Percentiles rank a stretch among this genome's conserved stretches.
Evolutionary conservation across 2,329 filamentous ascomycete species (phyloP).

Genomic region (Zymoseptoria tritici): DNA sequence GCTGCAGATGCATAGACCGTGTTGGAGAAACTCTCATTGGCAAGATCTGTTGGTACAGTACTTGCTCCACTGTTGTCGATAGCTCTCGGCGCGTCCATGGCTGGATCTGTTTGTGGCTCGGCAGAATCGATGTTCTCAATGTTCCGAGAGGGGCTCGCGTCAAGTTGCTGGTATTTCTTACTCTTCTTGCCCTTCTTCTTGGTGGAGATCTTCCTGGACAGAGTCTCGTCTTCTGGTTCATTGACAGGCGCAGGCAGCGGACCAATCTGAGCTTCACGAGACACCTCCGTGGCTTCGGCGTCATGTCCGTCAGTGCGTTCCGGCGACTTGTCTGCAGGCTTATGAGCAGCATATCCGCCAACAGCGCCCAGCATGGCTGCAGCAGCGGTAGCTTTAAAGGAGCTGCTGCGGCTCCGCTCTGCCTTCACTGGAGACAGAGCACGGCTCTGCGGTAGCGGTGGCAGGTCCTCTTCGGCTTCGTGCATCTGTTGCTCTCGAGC

Average conservation of each 20-base stretch:
- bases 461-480: slow-evolving; percentile 1
- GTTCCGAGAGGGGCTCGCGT: background rate
- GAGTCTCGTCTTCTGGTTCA: background rate
- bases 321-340: slow-evolving; percentile 9
- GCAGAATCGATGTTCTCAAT: background rate
- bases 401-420: background rate
- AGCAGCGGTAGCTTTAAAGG: slow-evolving; percentile 17
- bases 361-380: slow-evolving; percentile 24
- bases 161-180: slow-evolving; percentile 11
- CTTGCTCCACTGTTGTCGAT: slow-evolving; percentile 1
- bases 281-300: background rate
- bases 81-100: background rate
- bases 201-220: slow-evolving; percentile 9
- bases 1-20: slow-evolving; percentile 11
- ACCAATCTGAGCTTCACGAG: background rate
- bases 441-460: slow-evolving; percentile 5
- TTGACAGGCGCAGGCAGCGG: slow-evolving; percentile 11
- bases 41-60: background rate
- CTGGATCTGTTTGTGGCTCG: background rate
- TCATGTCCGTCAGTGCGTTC: slow-evolving; percentile 2
- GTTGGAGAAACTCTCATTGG: slow-evolving; percentile 1
- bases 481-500: slow-evolving; percentile 27
- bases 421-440: slow-evolving; percentile 9
- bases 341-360: slow-evolving; percentile 18
- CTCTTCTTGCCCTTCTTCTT: slow-evolving; percentile 23